Evolutionary conservation across 148 eudicot genomes (phyloP), one percentile per base, ranked within the genome.

Genomic region (Pharnaceum exiguum): DNA sequence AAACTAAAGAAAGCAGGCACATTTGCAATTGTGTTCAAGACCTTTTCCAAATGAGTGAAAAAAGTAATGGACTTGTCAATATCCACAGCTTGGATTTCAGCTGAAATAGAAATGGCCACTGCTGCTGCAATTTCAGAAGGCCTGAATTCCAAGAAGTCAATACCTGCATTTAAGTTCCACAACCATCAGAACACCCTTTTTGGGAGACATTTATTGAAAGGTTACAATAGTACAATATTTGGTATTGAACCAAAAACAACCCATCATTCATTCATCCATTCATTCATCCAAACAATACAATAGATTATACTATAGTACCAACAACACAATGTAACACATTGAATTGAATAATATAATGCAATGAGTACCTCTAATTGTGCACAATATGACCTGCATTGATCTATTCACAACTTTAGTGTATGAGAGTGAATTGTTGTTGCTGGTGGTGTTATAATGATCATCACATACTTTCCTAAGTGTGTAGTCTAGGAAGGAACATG

Each of bases 71-170:
- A 75, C 54, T 60, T 71, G 25, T 79, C 69, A 61, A 72, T 77
- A 60, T 71, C 78, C 17, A 67, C 56, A 49, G 76, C 50, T 46
- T 74, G 77, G 48, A 60, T 49, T 51, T 76, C 78, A 39, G 61
- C 75, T 37, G 84, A 75, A 40, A 75, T 79, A 65, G 59, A 77
- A 6, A 81, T 63, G 31, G 87, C 82, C 51, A 75, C 87, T 29
- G 82, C 90, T 70, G 79, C 85, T 56, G 90, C 87, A 56, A 87
- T 71, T 60, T 81, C 87, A 70, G 83, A 84, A 17, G 95, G 80
- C 74, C 45, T 84, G 71, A 77, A 87, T 55, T 87, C 90, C 82
- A 87, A 75, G 69, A 77, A 84, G 55, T 87, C 90, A 72, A 85
- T 81, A 22, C 87, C 91, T 90, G 80, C 80, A 76, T 72, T 83